Conservation (phyloP, 371 early-diverging fungal species). For the Mortierella sp. region DNA sequence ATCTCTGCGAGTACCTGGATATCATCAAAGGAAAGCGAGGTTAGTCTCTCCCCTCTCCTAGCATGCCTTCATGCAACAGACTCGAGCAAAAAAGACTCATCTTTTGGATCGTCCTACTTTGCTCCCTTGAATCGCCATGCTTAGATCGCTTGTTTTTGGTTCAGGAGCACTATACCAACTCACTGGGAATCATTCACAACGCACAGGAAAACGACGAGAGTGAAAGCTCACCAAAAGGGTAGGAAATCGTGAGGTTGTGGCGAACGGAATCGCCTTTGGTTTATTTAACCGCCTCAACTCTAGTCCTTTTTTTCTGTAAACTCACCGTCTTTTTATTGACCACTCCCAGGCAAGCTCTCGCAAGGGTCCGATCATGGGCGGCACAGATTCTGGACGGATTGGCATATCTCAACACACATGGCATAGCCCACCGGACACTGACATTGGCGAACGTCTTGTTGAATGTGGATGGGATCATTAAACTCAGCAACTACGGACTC, state of each 20-base stretch:
- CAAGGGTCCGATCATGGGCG: conserved; percentile 62
- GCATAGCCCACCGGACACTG: conserved; percentile 63
- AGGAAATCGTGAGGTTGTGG: background rate
- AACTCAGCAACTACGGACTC: conserved; percentile 71
- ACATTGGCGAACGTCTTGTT: conserved; percentile 64
- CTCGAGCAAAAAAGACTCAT: too few relatives aligned
- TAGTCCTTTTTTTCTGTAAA: too few relatives aligned
- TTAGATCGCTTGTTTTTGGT: conserved; percentile 70
- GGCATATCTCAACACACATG: conserved; percentile 58
- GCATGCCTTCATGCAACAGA: background rate
- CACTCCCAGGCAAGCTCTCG: conserved; percentile 21
- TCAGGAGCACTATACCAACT: conserved; percentile 62
- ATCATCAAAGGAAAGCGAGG: conserved; percentile 71
- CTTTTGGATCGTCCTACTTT: too few relatives aligned
- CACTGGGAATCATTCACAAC: conserved; percentile 27
- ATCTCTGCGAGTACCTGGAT: conserved; percentile 69
- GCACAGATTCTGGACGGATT: conserved; percentile 66
- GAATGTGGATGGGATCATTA: conserved; percentile 57
- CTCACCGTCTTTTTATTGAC: background rate
- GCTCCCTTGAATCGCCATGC: too few relatives aligned
- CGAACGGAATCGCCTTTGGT: too few relatives aligned
- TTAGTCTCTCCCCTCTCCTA: conserved; percentile 19
- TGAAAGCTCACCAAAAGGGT: conserved; percentile 28
- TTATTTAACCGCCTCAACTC: too few relatives aligned
- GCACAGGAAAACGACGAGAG: conserved; percentile 21